phyloP scores from a whole-genome alignment of 2,329 filamentous ascomycete genomes.

The Leptographium radiaticola region DNA sequence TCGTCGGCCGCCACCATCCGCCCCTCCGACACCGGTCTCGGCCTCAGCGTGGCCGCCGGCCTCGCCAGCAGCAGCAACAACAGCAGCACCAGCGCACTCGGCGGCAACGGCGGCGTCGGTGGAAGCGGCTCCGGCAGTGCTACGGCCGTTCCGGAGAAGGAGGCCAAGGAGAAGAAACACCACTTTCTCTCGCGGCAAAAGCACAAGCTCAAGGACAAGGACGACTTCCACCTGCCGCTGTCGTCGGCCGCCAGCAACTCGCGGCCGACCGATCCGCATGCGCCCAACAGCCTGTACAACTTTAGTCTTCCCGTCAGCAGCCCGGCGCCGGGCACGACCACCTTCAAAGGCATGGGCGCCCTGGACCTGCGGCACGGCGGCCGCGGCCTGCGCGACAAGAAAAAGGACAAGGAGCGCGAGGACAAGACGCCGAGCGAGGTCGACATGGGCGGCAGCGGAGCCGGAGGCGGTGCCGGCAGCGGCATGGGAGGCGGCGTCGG shows the following conservation, averaged over 20 bases:
- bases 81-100: background rate
- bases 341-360: slow-evolving; percentile 75
- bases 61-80: background rate
- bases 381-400: slow-evolving; percentile 66
- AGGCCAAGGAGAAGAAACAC: slow-evolving; percentile 64
- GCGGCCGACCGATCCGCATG: slow-evolving; percentile 58
- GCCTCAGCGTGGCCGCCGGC: background rate
- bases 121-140: background rate
- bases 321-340: slow-evolving; percentile 48
- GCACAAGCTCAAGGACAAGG: slow-evolving; percentile 59
- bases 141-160: slow-evolving; percentile 26
- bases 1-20: slow-evolving; percentile 65
- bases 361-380: slow-evolving; percentile 68
- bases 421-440: slow-evolving; percentile 21
- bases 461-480: slow-evolving; percentile 13
- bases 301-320: slow-evolving; percentile 66
- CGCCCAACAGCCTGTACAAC: slow-evolving; percentile 64
- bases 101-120: background rate
- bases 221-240: slow-evolving; percentile 58
- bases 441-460: slow-evolving; percentile 20
- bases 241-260: slow-evolving; percentile 70
- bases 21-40: slow-evolving; percentile 35
- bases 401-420: slow-evolving; percentile 52
- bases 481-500: slow-evolving; percentile 15
- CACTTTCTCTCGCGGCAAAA: slow-evolving; percentile 71